Base-by-base conservation (phyloP, 2,329 filamentous ascomycete species). In the Massarina eburnea region DNA sequence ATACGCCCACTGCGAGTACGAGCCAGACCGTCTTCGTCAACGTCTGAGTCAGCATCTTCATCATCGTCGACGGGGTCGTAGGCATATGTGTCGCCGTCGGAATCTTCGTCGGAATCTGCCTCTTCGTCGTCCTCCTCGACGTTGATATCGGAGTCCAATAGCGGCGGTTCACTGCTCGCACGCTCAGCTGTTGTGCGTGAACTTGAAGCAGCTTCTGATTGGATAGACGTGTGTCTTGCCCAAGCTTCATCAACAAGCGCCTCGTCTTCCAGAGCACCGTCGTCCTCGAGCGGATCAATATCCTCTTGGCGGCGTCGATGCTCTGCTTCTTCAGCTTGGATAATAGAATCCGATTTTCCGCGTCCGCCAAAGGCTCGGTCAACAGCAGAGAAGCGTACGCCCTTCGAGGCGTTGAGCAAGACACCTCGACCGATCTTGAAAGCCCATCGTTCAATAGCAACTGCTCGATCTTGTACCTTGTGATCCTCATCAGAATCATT, bases 281-380 rank as follows among this genome's bases (percentile, higher is more conserved):
- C 51, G 66, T 77, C 73, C 33, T 73, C 71, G 29, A 74, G 64
- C 1, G 73, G 58, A 47, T 78, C 71, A 18, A 80, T 73, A 37
- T 80, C 75, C 43, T 76, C 72, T 49, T 79, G 76, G 8, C 55
- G 57, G 34, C 61, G 60, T 18, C 48, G 59, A 21, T 71, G 36
- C 7, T 65, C 57, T 36, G 68, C 66, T 52, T 80, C 79, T 46
- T 73, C 68, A 1, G 67, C 70, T 37, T 39, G 71, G 55, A 50
- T 72, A 58, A 18, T 63, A 9, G 55, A 64, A 32, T 77, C 57
- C 1, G 70, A 66, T 10, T 74, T 71, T 5, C 77, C 77, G n/a
- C 79, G 62, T 0, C 83, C 83, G 24, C 83, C 82, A 66, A 84
- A 86, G 3, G 81, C 80, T 24, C 76, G 74, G 57, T 84, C 82